These are phyloP conservation scores for Boletus chippewaensis DNA, from an alignment of 1,284 basidiomycete species.

Conservation along the genomic window DNA sequence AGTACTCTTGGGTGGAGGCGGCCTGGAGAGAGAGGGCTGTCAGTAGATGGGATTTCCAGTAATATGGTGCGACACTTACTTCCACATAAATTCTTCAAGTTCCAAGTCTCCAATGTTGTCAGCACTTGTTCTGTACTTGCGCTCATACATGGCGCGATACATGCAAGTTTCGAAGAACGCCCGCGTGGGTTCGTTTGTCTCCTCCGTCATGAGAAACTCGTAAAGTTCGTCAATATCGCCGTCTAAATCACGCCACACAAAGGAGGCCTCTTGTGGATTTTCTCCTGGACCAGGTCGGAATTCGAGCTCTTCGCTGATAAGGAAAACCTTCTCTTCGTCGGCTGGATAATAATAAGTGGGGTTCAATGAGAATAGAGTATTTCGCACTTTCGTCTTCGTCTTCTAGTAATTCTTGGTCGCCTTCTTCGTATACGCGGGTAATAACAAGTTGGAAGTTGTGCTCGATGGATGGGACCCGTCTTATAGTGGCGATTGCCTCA, in stretches of 20 bases:
- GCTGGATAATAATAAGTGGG: conserved; percentile 40
- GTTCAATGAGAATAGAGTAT: not conserved
- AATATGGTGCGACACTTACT: conserved; percentile 41
- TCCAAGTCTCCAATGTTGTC: conserved; percentile 64
- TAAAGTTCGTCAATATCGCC: conserved; percentile 77
- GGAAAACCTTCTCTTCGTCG: conserved; percentile 87
- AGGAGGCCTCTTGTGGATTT: conserved; percentile 75
- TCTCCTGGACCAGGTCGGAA: conserved; percentile 70
- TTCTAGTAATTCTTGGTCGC: conserved; percentile 88
- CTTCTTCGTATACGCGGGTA: conserved; percentile 92
- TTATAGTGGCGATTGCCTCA: conserved; percentile 91
- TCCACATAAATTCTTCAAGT: conserved; percentile 72
- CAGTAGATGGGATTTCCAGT: conserved; percentile 17
- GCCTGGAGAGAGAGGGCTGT: conserved; percentile 31
- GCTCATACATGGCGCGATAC: conserved; percentile 91
- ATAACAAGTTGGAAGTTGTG: conserved; percentile 96
- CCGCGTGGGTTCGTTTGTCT: conserved; percentile 77
- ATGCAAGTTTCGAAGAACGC: conserved; percentile 91
- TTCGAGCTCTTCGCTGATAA: conserved; percentile 84
- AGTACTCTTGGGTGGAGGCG: conserved; percentile 29
- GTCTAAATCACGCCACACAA: conserved; percentile 86
- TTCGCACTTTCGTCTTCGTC: conserved; percentile 91
- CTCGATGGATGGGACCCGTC: conserved; percentile 75
- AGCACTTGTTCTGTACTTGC: conserved; percentile 73
- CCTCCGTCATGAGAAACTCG: conserved; percentile 69